A percentile compares a stretch with the other conserved stretches of the same genome.
These are phyloP conservation scores for Fraxinus albicans DNA, from an alignment of 305 asterid species.

Conservation along the genomic window DNA sequence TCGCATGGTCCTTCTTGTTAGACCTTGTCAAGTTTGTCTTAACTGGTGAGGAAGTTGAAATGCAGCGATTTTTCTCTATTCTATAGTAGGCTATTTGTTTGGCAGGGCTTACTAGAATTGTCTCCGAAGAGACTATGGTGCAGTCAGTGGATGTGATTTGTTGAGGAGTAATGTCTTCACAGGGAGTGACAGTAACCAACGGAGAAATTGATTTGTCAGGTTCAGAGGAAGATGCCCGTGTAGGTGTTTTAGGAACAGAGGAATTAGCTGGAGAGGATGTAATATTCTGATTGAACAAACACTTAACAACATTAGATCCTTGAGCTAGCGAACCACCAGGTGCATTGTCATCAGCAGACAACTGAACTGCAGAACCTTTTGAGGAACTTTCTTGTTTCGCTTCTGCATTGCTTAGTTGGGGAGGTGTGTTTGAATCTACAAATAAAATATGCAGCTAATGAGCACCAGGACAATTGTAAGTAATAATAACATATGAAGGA, in stretches of 20 bases:
- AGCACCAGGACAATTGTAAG: constrained; percentile 7
- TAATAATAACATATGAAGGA: neutral
- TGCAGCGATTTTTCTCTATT: constrained; percentile 69
- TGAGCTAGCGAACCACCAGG: constrained; percentile 39
- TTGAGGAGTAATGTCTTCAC: constrained; percentile 48
- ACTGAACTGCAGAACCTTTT: constrained; percentile 29
- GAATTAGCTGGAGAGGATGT: constrained; percentile 58
- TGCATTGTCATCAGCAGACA: constrained; percentile 25
- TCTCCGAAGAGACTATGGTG: constrained; percentile 82
- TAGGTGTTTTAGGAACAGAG: constrained; percentile 83
- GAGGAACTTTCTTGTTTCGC: constrained; percentile 27
- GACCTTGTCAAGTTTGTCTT: constrained; percentile 53
- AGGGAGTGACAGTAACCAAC: constrained; percentile 50
- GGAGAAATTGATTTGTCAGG: constrained; percentile 62
- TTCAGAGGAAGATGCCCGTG: constrained; percentile 61
- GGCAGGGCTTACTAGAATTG: constrained; percentile 75
- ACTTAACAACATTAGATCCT: constrained; percentile 71
- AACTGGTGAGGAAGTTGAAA: constrained; percentile 67
- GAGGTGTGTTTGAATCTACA: constrained; percentile 36
- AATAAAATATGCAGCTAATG: neutral
- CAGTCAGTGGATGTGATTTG: constrained; percentile 62
- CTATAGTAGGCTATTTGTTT: constrained; percentile 75
- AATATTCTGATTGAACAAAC: constrained; percentile 68
- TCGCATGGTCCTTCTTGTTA: constrained; percentile 61
- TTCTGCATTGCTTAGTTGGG: constrained; percentile 36